Base-by-base conservation (phyloP, 2,329 filamentous ascomycete species). In the Fusarium lateritium region DNA sequence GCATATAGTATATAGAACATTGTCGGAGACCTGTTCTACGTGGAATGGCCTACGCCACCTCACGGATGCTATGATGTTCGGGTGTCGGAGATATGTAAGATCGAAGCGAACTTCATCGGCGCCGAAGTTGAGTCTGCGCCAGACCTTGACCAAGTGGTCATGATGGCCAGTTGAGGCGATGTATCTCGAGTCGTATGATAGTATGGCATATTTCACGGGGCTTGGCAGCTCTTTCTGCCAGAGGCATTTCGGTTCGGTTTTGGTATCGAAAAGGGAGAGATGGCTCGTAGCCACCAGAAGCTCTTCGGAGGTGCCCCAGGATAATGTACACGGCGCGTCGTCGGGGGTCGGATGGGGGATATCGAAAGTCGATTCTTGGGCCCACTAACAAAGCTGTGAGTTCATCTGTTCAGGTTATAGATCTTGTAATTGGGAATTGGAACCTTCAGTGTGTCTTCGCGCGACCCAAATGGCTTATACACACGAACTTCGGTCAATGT, bases 1-100 rank as follows among this genome's bases (percentile, higher is more conserved):
- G 72, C 94, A 97, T 68, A 94, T 89, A 0, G 96, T 97, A 76
- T 97, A 98, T 2, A 99, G 85, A 1, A 97, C 91, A 78, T 97
- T 96, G 39, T 96, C 92, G 56, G 91, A 87, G 7, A 89, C 89
- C 76, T 97, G 92, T 36, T 95, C 93, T 15, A 89, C 82, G 75
- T 96, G 89, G 65, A 89, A 88, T 7, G 93, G 93, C 65, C 89
- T 88, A 46, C 93, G 90, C 97, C 97, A 99, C 77, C 95, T 91
- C 62, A 97, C 81, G 62, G 88, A 89, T 5, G 93, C 95, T n/a
- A 99, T 89, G 1, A 91, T 81, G 26, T 88, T 85, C 2, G 94
- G 93, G 77, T 99, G 96, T n/a, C 90, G 85, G 3, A 99, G 88
- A 79, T 98, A 98, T 28, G 91, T 90, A 73, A 97, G 91, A 74